A percentile compares a stretch with the other conserved stretches of the same genome.
Evolutionary conservation across 2,329 filamentous ascomycete genomes (phyloP).

Genomic region (Aspergillus luchuensis): DNA sequence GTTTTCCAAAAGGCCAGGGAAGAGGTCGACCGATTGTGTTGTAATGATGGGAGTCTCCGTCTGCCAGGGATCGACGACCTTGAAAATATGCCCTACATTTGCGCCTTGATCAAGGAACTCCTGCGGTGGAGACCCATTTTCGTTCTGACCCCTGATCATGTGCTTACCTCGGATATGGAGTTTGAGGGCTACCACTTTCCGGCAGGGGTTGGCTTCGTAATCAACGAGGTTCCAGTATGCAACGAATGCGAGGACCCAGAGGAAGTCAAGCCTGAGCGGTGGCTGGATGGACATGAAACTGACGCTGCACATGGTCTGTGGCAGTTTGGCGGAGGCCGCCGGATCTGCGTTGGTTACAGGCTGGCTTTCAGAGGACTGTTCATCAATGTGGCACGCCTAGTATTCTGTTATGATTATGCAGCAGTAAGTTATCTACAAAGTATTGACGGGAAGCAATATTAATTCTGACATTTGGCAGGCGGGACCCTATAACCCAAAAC

Average conservation of each 20-base stretch:
- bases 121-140: slow-evolving; percentile 35
- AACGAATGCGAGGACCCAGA: slow-evolving; percentile 34
- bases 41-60: background rate
- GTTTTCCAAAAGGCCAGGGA: slow-evolving; percentile 25
- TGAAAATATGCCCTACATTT: slow-evolving; percentile 28
- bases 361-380: slow-evolving; percentile 35
- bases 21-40: slow-evolving; percentile 8
- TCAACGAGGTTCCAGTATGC: slow-evolving; percentile 36
- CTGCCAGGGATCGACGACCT: slow-evolving; percentile 28
- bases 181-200: slow-evolving; percentile 34
- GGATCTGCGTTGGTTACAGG: slow-evolving; percentile 40
- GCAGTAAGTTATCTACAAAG: slow-evolving; percentile 3
- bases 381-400: slow-evolving; percentile 33
- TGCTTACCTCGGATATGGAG: slow-evolving; percentile 27
- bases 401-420: slow-evolving; percentile 31
- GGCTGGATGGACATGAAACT: slow-evolving; percentile 37
- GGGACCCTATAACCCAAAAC: slow-evolving; percentile 19
- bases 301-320: slow-evolving; percentile 35
- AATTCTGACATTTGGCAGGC: slow-evolving; percentile 11
- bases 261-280: slow-evolving; percentile 39
- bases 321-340: slow-evolving; percentile 39
- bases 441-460: too few relatives aligned
- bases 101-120: slow-evolving; percentile 32
- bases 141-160: slow-evolving; percentile 27
- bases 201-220: slow-evolving; percentile 33